Base-by-base conservation (phyloP, 371 early-diverging fungal species). In the Mortierella sp. region DNA sequence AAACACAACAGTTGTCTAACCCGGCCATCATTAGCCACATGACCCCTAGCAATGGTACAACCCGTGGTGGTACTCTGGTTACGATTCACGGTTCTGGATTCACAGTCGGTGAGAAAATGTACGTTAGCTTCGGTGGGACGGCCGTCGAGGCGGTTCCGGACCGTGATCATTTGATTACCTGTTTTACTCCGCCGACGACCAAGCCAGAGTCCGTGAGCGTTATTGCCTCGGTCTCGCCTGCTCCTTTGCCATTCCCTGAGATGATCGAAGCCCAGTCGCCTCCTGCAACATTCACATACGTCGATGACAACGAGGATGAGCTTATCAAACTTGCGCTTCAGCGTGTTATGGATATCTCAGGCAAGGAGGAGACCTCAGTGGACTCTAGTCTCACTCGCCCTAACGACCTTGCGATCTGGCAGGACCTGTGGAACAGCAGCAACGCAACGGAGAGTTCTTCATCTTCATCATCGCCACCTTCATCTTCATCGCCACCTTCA, bases 291-390 rank as follows among this genome's bases (percentile, higher is more conserved):
- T 75, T 71, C 58, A 75, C 76, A 9, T 75, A 75, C 23, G 71
- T 75, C 19, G 76, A 75, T 15, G 76, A 75, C 46, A 75, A 71
- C 60, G 76, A 75, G 45, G 63, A 63, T 43, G 76, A 75, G 62
- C 64, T 75, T 30, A 57, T 70, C 50, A 70, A 70, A 44, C 68
- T 75, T 15, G 71, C 76, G 15, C 70, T 75, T 1, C 76, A 75
- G 57, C 76, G 76, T 18, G 67, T 75, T 56, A 71, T 75, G 76
- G 63, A 56, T 53, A 55, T 75, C 16, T 59, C 71, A n/a, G 76
- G 71, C 5, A 64, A 60, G 28, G 67, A 70, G 67, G 64, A 71
- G 2, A 68, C 71, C 6, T 64, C 76, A 1, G n/a, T 75, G 19
- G 76, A 75, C 44, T 62, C 67, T 25, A 64, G 70, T 28, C 46